Evolutionary conservation across 2,329 filamentous ascomycete species (phyloP).

Genomic region (Chalaropsis thielavioides): DNA sequence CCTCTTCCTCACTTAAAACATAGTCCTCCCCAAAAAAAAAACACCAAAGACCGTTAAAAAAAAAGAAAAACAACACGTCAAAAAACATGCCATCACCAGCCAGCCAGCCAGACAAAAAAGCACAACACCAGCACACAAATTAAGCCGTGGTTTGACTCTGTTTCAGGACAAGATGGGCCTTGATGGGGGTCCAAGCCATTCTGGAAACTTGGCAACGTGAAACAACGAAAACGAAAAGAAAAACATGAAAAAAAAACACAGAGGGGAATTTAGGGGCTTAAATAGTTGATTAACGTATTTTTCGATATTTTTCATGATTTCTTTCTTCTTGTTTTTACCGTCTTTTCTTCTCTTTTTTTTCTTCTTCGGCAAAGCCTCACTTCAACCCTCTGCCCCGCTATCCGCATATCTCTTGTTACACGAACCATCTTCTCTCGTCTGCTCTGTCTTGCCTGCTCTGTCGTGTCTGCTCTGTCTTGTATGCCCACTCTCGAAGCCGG

Average conservation of each 20-base stretch:
- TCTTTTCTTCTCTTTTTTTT: too few species aligned
- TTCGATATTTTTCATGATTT: too few species aligned
- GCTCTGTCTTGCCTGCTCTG: background rate
- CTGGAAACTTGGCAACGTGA: background rate
- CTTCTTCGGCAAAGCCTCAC: too few species aligned
- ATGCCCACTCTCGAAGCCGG: background rate
- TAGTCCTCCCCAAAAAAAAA: too few species aligned
- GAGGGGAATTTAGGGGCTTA: background rate
- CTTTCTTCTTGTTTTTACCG: too few species aligned
- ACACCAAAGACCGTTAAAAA: too few species aligned
- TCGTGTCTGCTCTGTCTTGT: background rate
- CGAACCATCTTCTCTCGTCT: background rate
- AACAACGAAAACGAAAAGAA: background rate
- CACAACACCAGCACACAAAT: background rate
- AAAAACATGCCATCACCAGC: too few species aligned
- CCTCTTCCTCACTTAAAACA: too few species aligned
- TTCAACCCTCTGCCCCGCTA: too few species aligned
- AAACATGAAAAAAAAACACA: background rate
- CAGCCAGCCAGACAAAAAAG: too few species aligned
- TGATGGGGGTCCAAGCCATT: background rate
- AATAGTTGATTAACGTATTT: background rate
- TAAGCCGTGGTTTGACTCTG: background rate
- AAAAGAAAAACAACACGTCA: too few species aligned
- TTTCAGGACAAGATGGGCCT: conserved; percentile 1
- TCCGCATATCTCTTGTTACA: background rate